These are phyloP conservation scores for Neopestalotiopsis rosae DNA, from an alignment of 2,329 filamentous ascomycete genomes.

Conservation along the genomic window DNA sequence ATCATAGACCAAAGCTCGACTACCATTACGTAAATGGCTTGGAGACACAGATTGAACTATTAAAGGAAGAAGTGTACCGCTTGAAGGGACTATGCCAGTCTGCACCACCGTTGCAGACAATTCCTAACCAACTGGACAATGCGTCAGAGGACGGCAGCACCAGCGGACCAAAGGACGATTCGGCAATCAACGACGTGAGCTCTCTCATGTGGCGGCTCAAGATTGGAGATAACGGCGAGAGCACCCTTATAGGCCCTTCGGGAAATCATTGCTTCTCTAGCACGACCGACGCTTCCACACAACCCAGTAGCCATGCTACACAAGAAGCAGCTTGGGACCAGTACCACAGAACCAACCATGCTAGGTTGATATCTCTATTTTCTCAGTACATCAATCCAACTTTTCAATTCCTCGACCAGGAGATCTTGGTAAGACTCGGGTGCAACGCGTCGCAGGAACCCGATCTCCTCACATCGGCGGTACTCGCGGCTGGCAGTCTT, in stretches of 20 bases:
- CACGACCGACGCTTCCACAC: neutral
- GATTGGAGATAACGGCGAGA: conserved; percentile 5
- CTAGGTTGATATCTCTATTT: neutral
- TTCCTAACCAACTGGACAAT: neutral
- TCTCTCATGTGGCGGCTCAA: conserved; percentile 4
- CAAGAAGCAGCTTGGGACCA: neutral
- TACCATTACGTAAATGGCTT: neutral
- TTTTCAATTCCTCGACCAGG: neutral
- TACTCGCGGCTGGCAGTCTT: neutral
- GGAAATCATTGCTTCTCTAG: neutral
- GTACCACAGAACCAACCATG: neutral
- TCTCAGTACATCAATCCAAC: neutral
- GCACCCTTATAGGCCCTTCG: neutral
- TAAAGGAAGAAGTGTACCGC: neutral
- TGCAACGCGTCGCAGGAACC: neutral
- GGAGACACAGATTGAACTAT: neutral
- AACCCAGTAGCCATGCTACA: neutral
- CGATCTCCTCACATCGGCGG: neutral
- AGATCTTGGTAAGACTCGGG: neutral
- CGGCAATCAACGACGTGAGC: conserved; percentile 7
- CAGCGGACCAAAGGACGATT: neutral
- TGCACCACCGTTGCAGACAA: neutral
- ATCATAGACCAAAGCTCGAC: neutral
- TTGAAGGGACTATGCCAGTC: neutral
- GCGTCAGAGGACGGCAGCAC: neutral